These are phyloP conservation scores for Theileria annulata DNA, from an alignment of 169 alveolate species.

Conservation along the genomic window DNA sequence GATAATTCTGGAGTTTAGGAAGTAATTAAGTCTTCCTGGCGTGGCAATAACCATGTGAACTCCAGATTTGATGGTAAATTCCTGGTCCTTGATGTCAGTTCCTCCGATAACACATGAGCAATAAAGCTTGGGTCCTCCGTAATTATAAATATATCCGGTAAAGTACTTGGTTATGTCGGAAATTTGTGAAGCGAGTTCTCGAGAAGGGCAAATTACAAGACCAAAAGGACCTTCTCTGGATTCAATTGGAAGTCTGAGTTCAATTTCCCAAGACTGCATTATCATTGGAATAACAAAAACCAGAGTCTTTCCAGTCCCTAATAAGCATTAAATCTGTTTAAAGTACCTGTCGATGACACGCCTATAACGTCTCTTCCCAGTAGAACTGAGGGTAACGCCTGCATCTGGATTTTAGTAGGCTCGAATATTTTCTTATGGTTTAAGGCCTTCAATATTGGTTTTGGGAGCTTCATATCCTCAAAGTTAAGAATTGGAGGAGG, in stretches of 20 bases:
- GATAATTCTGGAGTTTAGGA: constrained; percentile 86
- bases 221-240: constrained; percentile 91
- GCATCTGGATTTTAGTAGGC: constrained; percentile 94
- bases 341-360: constrained; percentile 86
- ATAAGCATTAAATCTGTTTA: constrained; percentile 11
- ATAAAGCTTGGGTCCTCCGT: constrained; percentile 73
- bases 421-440: constrained; percentile 82
- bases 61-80: constrained; percentile 77
- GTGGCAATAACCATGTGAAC: constrained; percentile 95
- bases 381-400: constrained; percentile 86
- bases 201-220: constrained; percentile 89
- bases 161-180: constrained; percentile 80
- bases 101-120: constrained; percentile 84
- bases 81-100: constrained; percentile 71
- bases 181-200: constrained; percentile 92
- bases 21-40: constrained; percentile 96
- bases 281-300: constrained; percentile 90
- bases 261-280: constrained; percentile 86
- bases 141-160: constrained; percentile 66
- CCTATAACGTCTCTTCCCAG: constrained; percentile 90
- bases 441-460: constrained; percentile 82
- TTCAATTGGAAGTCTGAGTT: constrained; percentile 72
- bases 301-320: constrained; percentile 89
- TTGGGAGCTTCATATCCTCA: constrained; percentile 90
- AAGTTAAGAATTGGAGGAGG: constrained; percentile 92